Conservation (phyloP, 2,329 filamentous ascomycete genomes). For the Pyrenochaeta sp. region DNA sequence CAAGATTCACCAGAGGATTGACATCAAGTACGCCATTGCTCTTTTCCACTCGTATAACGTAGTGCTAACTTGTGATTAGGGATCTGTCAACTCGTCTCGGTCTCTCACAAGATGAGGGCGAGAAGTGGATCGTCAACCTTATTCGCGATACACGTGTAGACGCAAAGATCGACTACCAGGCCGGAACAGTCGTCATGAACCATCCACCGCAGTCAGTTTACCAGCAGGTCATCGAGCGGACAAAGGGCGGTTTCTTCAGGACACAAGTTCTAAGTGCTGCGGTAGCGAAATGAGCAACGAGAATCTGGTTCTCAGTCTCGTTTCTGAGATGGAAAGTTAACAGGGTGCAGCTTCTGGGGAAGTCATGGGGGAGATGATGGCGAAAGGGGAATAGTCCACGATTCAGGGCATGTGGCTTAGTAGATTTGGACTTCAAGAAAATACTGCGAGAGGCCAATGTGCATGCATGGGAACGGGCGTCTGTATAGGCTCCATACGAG, state of each 20-base stretch:
- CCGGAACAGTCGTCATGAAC: conserved; percentile 99
- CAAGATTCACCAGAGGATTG: conserved; percentile 99
- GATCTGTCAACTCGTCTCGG: conserved; percentile 92
- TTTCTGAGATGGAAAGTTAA: conserved; percentile 4
- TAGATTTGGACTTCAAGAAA: too few species aligned
- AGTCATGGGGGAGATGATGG: neutral
- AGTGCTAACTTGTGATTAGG: conserved; percentile 50
- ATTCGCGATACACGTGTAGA: conserved; percentile 97
- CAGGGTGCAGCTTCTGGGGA: neutral
- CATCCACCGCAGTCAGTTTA: conserved; percentile 98
- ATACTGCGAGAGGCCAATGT: too few species aligned
- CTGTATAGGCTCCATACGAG: neutral
- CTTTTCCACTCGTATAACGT: too few species aligned
- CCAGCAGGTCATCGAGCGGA: conserved; percentile 98
- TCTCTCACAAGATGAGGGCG: conserved; percentile 90
- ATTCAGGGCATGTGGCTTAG: neutral
- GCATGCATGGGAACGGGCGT: neutral
- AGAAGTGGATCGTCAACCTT: conserved; percentile 99
- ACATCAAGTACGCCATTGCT: conserved; percentile 75
- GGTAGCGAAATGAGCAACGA: conserved; percentile 55
- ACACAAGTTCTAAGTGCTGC: conserved; percentile 85
- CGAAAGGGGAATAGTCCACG: neutral
- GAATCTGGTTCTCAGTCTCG: neutral
- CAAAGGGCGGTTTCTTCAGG: conserved; percentile 98
- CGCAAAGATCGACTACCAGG: conserved; percentile 99